Base-by-base conservation (phyloP, 306 rosid species). In the Adenanthera pavonina region DNA sequence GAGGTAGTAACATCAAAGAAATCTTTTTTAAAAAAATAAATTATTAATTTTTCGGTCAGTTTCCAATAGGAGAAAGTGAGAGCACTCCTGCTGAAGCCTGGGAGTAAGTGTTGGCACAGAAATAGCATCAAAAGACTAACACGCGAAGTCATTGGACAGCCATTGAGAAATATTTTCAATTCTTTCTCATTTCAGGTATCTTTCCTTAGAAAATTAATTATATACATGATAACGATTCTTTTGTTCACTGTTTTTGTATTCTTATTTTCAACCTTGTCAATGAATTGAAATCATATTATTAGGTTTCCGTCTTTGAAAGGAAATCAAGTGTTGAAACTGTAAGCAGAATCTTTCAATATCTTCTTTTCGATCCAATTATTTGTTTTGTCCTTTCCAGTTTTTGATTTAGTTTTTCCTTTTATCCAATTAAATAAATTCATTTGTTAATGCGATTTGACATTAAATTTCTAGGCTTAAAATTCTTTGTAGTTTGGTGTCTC, bases 91-190 rank as follows among this genome's bases (percentile, higher is more conserved):
- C 25, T 13, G 12, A 64, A 36, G 70, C 35, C 46, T 62, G 9
- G 51, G 34, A 67, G 72, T 2, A 69, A 44, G 74, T 30, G 38
- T n/a, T 69, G 74, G 16, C 74, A 69, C 8, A 69, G 53, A 43
- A 69, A 69, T 69, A 69, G 74, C 74, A 69, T 43, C 54, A 5
- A 41, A 41, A 44, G n/a, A 44, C 74, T 20, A 69, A 68, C 17
- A 6, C 4, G 9, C 9, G 4, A 10, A 44, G 15, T 43, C 53
- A 69, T 34, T 33, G 12, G 51, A 20, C 33, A 67, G 8, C 16
- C 14, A 17, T 67, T n/a, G n/a, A 13, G 44, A 7, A n/a, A 17
- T 17, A n/a, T 2, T 2, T 7, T n/a, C 46, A 14, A 62, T 62
- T 36, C 0, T 65, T 64, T 40, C 19, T 20, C 30, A 3, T 8